Conservation (phyloP, 805 yeast species). For the Barnettozyma populi region DNA sequence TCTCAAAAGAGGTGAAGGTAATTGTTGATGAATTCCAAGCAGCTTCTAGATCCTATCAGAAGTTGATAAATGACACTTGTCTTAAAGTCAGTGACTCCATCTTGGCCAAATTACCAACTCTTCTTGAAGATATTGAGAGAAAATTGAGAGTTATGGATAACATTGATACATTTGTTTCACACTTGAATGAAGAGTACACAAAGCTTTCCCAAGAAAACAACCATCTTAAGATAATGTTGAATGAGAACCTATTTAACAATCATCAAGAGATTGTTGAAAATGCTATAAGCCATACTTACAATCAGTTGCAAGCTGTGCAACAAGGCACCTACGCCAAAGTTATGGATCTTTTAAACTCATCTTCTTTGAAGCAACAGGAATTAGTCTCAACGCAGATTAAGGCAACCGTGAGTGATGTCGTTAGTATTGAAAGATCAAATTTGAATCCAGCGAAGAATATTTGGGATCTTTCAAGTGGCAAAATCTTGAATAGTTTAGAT, state of each 20-base stretch:
- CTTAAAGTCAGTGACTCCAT: slow-evolving; percentile 21
- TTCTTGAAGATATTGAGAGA: slow-evolving; percentile 18
- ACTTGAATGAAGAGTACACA: slow-evolving; percentile 18
- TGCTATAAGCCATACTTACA: slow-evolving; percentile 11
- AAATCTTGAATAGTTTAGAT: slow-evolving; percentile 20
- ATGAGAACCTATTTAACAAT: slow-evolving; percentile 21
- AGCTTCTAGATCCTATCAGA: slow-evolving; percentile 15
- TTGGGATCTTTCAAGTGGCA: slow-evolving; percentile 22
- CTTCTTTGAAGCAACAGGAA: slow-evolving; percentile 16
- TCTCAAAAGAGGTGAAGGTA: slow-evolving; percentile 2
- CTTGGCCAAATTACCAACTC: slow-evolving; percentile 18
- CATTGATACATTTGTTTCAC: slow-evolving; percentile 8
- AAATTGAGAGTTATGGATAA: slow-evolving; percentile 10
- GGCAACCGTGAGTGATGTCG: slow-evolving; percentile 15
- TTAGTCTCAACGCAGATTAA: slow-evolving; percentile 11
- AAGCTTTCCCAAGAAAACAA: slow-evolving; percentile 23
- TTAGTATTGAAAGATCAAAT: slow-evolving; percentile 14
- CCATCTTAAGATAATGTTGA: slow-evolving; percentile 15
- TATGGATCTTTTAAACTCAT: slow-evolving; percentile 17
- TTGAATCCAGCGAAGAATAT: slow-evolving; percentile 11
- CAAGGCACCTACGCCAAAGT: slow-evolving; percentile 16
- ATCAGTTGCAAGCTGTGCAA: slow-evolving; percentile 19
- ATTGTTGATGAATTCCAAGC: slow-evolving; percentile 14
- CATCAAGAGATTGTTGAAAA: slow-evolving; percentile 16
- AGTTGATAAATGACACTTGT: slow-evolving; percentile 18